Evolutionary conservation across 2,329 filamentous ascomycete genomes (phyloP), one percentile per base, ranked within the genome.

Genomic region (Sphaerostilbella broomeana): DNA sequence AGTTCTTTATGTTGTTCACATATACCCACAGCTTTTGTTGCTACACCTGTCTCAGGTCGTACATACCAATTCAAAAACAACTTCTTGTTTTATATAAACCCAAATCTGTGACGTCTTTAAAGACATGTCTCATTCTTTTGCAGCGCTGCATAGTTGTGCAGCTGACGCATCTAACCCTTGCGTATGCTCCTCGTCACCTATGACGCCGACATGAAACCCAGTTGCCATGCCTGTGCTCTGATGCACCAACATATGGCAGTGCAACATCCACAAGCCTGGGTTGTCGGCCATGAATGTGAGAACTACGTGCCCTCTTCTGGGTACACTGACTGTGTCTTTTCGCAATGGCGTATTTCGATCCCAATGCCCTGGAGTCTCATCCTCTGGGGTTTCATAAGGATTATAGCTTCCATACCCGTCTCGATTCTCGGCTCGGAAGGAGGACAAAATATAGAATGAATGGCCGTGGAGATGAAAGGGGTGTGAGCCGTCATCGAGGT

Each of bases 391-490:
- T 8, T 51, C 44, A 16, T 40, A 53, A 4, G 54, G 51, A 22
- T 54, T 54, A 29, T 52, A 55, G 40, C 48, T 54, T 5, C 52
- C 53, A 40, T 51, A 50, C 15, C 53, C 51, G 13, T 19, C 47
- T 3, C 46, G 45, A 8, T 47, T 46, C 3, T 49, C 43, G n/a
- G 49, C 45, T 9, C 45, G 27, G 15, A 42, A 49, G 1, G 51
- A 49, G 2, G 50, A 46, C 17, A 60, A 35, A 6, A 71, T 60
- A 43, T 72, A 68, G 54, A 77, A 75, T 35, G 63, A 62, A 51
- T 76, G 65, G 0, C 73, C 73, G 54, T 80, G 79, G 1, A 81
- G 57, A 56, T 81, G 76, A 17, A 60, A 50, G 0, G 55, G 57
- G 17, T 60, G 57, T 11, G 50, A 46, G 2, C 57, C 55, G 31